Conservation (phyloP, 768 basidiomycete species). For the Ephemerocybe angulata region DNA sequence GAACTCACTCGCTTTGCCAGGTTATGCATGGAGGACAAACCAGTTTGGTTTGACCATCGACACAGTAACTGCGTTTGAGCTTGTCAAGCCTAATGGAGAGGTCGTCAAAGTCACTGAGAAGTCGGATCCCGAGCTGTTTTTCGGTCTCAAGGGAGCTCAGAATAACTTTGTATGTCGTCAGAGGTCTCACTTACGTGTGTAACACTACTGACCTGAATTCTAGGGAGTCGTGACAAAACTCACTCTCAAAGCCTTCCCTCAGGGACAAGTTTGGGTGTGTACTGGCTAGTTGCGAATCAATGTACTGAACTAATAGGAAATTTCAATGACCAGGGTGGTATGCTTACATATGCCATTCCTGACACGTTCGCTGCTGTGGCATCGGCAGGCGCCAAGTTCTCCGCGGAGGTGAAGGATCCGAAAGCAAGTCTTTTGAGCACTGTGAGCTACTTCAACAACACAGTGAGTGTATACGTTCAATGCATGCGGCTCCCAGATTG, state of each 20-base stretch:
- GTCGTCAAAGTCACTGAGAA: conserved; percentile 31
- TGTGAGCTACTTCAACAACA: conserved; percentile 33
- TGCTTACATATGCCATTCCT: conserved; percentile 29
- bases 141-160: conserved; percentile 50
- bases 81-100: conserved; percentile 53
- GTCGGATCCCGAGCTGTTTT: conserved; percentile 38
- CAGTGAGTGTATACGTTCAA: conserved; percentile 25
- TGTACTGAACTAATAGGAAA: background rate
- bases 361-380: conserved; percentile 21
- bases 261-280: conserved; percentile 57
- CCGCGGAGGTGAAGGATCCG: conserved; percentile 41
- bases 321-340: conserved; percentile 51
- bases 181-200: background rate
- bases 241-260: conserved; percentile 50
- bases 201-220: background rate
- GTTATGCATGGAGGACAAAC: conserved; percentile 63
- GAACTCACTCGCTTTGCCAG: conserved; percentile 26
- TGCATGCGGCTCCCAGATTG: background rate
- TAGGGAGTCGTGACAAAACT: conserved; percentile 60
- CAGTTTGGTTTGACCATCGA: conserved; percentile 57
- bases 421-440: conserved; percentile 49
- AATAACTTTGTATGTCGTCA: conserved; percentile 50
- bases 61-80: conserved; percentile 49
- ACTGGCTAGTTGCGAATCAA: background rate
- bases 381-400: conserved; percentile 39